Evolutionary conservation across 306 rosid genomes (phyloP), one percentile per base, ranked within the genome.

Genomic region (Calophaca sinica): DNA sequence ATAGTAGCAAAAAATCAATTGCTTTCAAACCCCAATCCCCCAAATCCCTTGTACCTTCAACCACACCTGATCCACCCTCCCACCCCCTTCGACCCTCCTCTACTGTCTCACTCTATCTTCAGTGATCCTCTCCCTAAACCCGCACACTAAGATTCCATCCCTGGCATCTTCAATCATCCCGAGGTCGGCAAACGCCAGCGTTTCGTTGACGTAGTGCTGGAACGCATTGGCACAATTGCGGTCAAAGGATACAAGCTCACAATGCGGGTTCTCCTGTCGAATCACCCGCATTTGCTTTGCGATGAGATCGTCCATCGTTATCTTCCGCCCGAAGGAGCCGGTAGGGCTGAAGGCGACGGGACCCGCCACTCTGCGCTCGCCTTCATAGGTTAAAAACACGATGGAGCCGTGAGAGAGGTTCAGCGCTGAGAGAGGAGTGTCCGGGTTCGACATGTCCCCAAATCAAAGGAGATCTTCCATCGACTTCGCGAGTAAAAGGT

Each of bases 281-380:
- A 88, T 57, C 57, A 96, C 89, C 31, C 93, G 89, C 96, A 89
- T 89, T 86, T 96, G 99, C 72, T 85, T 92, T 2, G 99, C 99
- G 75, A 96, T 90, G 20, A 96, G 92, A 71, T 96, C 99, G 46
- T 92, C 99, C 99, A 96, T 92, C 5, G 99, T 96, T 98, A 96
- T 96, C 87, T 92, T 96, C 3, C 96, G 90, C 44, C 99, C 99
- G 66, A 96, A 96, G 4, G 98, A 92, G 4, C 99, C 99, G 9
- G 98, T 89, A 0, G 96, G 93, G 68, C 62, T 72, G 80, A 92
- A 67, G 4, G 83, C 69, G 5, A 71, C 5, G 5, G 84, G 99
- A 0, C 99, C 93, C 2, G 88, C 57, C 36, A 96, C 92, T 33
- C 78, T 83, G 12, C 98, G 96, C 58, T 92, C 97, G 7, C 96